Percentiles rank a stretch among this genome's conserved stretches.
Evolutionary conservation across 108 stramenopile genomes (phyloP).

Genomic region (Nannochloropsis gaditana): DNA sequence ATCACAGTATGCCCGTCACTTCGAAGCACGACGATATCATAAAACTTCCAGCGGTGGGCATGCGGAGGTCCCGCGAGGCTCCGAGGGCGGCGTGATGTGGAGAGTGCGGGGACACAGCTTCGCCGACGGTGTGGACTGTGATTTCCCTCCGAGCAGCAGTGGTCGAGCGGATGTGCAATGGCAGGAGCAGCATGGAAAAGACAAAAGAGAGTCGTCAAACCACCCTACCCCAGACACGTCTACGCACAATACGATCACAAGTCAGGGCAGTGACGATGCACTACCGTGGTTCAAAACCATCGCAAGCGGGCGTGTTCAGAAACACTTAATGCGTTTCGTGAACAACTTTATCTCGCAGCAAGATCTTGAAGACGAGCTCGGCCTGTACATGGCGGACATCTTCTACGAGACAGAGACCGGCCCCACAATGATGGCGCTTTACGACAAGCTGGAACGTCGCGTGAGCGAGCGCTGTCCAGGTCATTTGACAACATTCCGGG

Average conservation of each 20-base stretch:
- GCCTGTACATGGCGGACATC: neutral
- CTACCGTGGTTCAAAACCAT: conserved; percentile 17
- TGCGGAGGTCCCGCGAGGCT: too few relatives aligned
- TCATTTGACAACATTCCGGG: neutral
- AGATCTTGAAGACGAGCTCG: neutral
- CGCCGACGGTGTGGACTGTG: too few relatives aligned
- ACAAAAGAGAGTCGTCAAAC: neutral
- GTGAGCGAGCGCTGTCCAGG: neutral
- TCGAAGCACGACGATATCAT: neutral
- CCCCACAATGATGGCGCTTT: neutral
- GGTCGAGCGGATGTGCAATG: neutral
- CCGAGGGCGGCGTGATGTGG: too few relatives aligned
- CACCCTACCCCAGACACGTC: neutral
- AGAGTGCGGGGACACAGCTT: too few relatives aligned
- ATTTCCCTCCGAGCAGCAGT: neutral
- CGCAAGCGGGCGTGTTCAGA: neutral
- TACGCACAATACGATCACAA: neutral
- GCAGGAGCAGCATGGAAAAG: conserved; percentile 17
- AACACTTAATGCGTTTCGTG: conserved; percentile 8
- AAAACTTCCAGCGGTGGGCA: neutral
- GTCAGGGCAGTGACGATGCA: neutral
- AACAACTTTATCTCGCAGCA: neutral
- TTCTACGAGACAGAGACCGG: conserved; percentile 15
- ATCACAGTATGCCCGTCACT: neutral
- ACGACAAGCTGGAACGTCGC: neutral